Percentiles rank a stretch among this genome's conserved stretches.
Conservation (phyloP, 2,329 filamentous ascomycete genomes). For the Cyphellophora europaea region DNA sequence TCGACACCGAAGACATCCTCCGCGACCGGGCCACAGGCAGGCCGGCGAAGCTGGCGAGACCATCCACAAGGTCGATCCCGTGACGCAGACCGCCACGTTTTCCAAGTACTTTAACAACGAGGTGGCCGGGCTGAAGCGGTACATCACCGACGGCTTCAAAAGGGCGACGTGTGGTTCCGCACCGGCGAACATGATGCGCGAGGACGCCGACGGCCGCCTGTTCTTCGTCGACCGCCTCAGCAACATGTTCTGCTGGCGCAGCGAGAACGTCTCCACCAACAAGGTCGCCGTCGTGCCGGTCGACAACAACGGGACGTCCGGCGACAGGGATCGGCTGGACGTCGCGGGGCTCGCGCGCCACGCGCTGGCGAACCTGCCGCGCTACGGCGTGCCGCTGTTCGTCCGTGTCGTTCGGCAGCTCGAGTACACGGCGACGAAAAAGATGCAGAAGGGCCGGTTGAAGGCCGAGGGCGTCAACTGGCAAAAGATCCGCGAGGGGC, state of each 20-base stretch:
- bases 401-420: slow-evolving; percentile 50
- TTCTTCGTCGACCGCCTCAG: slow-evolving; percentile 65
- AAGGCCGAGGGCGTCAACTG: slow-evolving; percentile 20
- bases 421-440: slow-evolving; percentile 64
- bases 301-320: slow-evolving; percentile 49
- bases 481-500: slow-evolving; percentile 10
- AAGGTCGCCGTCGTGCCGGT: slow-evolving; percentile 70
- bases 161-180: slow-evolving; percentile 79
- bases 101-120: slow-evolving; percentile 75
- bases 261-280: slow-evolving; percentile 71
- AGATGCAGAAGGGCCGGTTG: slow-evolving; percentile 67
- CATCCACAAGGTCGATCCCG: slow-evolving; percentile 50
- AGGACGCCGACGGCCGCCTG: slow-evolving; percentile 59
- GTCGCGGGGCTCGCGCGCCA: slow-evolving; percentile 52
- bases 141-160: slow-evolving; percentile 61
- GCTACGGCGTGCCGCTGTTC: slow-evolving; percentile 69
- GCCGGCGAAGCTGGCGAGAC: slow-evolving; percentile 66
- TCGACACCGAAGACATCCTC: slow-evolving; percentile 57
- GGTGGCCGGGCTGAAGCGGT: slow-evolving; percentile 60
- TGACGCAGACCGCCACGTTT: slow-evolving; percentile 44
- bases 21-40: no score
- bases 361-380: slow-evolving; percentile 51
- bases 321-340: slow-evolving; percentile 39
- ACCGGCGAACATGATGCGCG: slow-evolving; percentile 69
- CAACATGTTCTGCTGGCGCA: slow-evolving; percentile 53